Conservation (phyloP, 1,284 basidiomycete species). For the Microbotryum silenes-acaulis region DNA sequence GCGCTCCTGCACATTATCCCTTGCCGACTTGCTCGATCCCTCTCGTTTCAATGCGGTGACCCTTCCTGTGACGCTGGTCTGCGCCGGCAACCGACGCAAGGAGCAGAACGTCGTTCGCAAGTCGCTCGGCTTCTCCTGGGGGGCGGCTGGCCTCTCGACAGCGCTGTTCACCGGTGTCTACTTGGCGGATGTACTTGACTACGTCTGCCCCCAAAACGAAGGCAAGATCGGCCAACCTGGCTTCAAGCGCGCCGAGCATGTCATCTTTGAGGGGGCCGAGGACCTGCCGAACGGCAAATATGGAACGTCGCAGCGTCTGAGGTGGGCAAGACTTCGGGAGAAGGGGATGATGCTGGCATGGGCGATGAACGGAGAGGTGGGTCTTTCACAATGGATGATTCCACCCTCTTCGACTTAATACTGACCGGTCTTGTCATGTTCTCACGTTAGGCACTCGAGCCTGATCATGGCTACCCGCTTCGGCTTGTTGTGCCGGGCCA, state of each 20-base stretch:
- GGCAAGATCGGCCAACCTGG: constrained; percentile 32
- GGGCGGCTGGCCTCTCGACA: constrained; percentile 48
- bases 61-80: constrained; percentile 58
- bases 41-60: constrained; percentile 51
- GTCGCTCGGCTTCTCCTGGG: constrained; percentile 46
- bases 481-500: constrained; percentile 49
- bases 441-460: constrained; percentile 39
- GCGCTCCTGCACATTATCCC: constrained; percentile 44
- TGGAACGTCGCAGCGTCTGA: constrained; percentile 53
- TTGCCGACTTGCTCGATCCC: constrained; percentile 46
- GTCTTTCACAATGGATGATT: constrained; percentile 9
- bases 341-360: constrained; percentile 57
- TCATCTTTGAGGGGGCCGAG: constrained; percentile 59
- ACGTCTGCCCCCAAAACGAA: constrained; percentile 43
- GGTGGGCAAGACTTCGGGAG: constrained; percentile 48
- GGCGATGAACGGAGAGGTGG: constrained; percentile 52
- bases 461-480: constrained; percentile 61
- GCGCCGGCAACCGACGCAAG: constrained; percentile 60
- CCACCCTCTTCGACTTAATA: too few relatives aligned
- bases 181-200: constrained; percentile 53
- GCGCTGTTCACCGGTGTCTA: constrained; percentile 61
- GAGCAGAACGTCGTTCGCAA: constrained; percentile 62
- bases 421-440: neutral
- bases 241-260: constrained; percentile 47
- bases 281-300: constrained; percentile 58